Base-by-base conservation (phyloP, 352 stramenopile genomes). In the Globisporangium acanthophoron region DNA sequence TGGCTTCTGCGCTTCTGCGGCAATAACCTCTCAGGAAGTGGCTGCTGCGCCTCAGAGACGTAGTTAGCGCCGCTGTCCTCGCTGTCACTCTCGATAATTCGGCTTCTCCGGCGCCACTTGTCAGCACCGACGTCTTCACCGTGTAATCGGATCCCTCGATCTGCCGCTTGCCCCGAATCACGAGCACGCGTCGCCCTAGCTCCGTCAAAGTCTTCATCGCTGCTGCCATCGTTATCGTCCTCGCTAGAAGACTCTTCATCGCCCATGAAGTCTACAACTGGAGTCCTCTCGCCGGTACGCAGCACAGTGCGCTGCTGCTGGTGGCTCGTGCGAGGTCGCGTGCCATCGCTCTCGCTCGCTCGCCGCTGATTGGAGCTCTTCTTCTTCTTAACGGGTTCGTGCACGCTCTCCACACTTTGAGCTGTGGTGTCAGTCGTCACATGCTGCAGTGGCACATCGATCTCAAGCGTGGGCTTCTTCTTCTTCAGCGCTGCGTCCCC, bases 401-500 rank as follows among this genome's bases (percentile, higher is more conserved):
- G 43, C 29, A 20, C 45, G 40, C 4, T 44, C 7, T 48, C 24
- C 13, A 4, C 13, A 33, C 1, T 40, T 20, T 8, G 9, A 16
- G 41, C 27, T 6, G 37, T 40, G 31, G 39, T 18, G 11, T 41
- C 43, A 6, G 7, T 3, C 0, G 16, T 24, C 9, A n/a, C n/a
- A 16, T 5, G n/a, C 43, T 27, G 43, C 37, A 43, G 12, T 4
- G 37, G 12, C 37, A 2, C 37, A 18, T 43, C 37, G 2, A 16
- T 12, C 18, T 48, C 43, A 11, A 27, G n/a, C 4, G n/a, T 20
- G 18, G 29, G 35, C 33, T 56, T 56, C 53, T 69, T 60, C 41
- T 71, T 79, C 57, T 69, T 65, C 48, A 75, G 50, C 0, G 64
- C 64, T 15, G 77, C 50, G 33, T 80, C 71, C 9, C 80, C 80